Percentiles rank a stretch among this genome's conserved stretches.
phyloP scores from a whole-genome alignment of 1,139 yeast genomes.

The Kodamaea fungicola region DNA sequence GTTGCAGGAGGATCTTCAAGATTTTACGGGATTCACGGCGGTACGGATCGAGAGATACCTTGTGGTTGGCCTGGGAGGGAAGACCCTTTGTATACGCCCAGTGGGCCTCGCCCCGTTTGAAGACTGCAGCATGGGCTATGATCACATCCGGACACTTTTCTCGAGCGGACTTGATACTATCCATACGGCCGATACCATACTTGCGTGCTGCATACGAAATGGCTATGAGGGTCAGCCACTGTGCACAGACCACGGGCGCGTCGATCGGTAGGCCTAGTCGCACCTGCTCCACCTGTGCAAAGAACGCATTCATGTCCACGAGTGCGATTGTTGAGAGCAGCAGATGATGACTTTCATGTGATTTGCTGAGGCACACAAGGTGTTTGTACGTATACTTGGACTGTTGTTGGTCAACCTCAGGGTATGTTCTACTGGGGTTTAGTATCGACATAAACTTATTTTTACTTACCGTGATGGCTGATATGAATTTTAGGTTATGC shows the following conservation, averaged over 20 bases:
- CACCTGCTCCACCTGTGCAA: constrained; percentile 89
- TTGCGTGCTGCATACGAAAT: constrained; percentile 86
- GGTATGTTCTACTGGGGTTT: too few relatives aligned
- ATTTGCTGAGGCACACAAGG: constrained; percentile 45
- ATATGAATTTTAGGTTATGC: not conserved
- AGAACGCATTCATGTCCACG: constrained; percentile 90
- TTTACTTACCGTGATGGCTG: not conserved
- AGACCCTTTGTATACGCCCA: constrained; percentile 62
- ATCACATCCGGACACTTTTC: constrained; percentile 72
- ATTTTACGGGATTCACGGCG: constrained; percentile 83
- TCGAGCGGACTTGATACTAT: constrained; percentile 61
- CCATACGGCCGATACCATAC: constrained; percentile 79
- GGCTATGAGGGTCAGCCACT: constrained; percentile 88
- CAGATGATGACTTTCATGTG: constrained; percentile 47
- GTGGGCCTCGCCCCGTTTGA: constrained; percentile 75
- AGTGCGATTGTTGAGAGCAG: constrained; percentile 83
- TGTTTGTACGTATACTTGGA: constrained; percentile 35
- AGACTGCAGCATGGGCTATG: constrained; percentile 92
- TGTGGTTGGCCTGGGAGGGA: constrained; percentile 54
- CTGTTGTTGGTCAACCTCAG: too few relatives aligned
- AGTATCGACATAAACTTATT: too few relatives aligned
- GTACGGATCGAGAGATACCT: constrained; percentile 89
- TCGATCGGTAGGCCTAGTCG: constrained; percentile 60
- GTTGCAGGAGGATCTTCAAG: constrained; percentile 51
- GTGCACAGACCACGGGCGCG: constrained; percentile 91